Percentiles rank a stretch among this genome's conserved stretches.
phyloP scores from a whole-genome alignment of 768 basidiomycete species.

The Filobasidium floriforme region DNA sequence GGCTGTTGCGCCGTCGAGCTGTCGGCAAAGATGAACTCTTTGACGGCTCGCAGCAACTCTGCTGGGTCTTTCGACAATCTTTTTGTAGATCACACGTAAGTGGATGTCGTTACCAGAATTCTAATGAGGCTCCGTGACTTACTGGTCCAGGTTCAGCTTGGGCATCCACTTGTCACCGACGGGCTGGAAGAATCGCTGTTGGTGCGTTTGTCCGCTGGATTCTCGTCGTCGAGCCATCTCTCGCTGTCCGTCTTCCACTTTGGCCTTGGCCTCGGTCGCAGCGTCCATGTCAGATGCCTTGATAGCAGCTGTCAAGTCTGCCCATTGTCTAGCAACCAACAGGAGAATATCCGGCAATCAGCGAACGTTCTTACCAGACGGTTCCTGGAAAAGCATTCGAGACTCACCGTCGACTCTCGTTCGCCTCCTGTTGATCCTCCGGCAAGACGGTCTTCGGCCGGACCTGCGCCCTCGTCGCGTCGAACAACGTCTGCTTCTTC shows the following conservation, averaged over 20 bases:
- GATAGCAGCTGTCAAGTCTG: slow-evolving; percentile 75
- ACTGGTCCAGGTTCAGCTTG: slow-evolving; percentile 52
- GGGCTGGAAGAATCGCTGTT: slow-evolving; percentile 73
- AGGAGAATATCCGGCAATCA: too few species aligned
- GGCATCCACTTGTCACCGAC: slow-evolving; percentile 74
- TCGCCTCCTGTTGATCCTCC: slow-evolving; percentile 76
- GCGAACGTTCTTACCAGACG: too few species aligned
- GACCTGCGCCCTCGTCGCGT: slow-evolving; percentile 65
- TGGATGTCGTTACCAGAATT: neutral
- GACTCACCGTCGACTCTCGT: slow-evolving; percentile 78
- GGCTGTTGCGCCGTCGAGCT: neutral
- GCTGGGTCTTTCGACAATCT: neutral
- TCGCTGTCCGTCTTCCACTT: slow-evolving; percentile 85
- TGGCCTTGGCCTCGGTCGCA: slow-evolving; percentile 80
- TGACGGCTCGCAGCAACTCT: neutral
- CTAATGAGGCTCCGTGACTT: slow-evolving; percentile 22
- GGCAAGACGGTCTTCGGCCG: slow-evolving; percentile 77
- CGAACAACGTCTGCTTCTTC: slow-evolving; percentile 70
- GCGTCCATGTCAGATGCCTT: slow-evolving; percentile 81
- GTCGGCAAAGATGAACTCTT: neutral
- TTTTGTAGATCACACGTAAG: neutral
- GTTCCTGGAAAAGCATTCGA: too few species aligned
- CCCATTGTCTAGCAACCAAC: slow-evolving; percentile 59
- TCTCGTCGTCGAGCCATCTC: slow-evolving; percentile 68
- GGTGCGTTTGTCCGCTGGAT: slow-evolving; percentile 60